Evolutionary conservation across 345 rosid genomes (phyloP), one percentile per base, ranked within the genome.

Genomic region (Acer saccharum): DNA sequence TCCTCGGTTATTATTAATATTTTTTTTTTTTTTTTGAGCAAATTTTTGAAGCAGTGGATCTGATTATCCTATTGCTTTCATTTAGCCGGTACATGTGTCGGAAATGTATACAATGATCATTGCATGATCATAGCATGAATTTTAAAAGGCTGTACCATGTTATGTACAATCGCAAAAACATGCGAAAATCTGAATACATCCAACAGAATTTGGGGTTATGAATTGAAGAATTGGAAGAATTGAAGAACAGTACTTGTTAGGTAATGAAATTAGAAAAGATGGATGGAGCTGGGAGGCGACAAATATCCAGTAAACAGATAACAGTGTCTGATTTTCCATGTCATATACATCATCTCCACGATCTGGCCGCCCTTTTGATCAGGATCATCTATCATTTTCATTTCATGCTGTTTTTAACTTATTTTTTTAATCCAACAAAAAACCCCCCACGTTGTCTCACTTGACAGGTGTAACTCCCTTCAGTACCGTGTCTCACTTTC

Each of bases 381-480:
- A 35, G 63, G 2, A 27, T 52, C 27, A 58, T 43, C 9, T 6
- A 41, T 68, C 48, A 50, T 52, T 77, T 68, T 73, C 73, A 64
- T 64, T 65, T 66, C 77, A 13, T 63, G 29, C 44, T 39, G 48
- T 29, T 80, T 66, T 63, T 7, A 3, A 35, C 50, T 63, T 44
- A 10, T 77, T 50, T 39, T 29, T 70, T 46, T 68, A 35, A 70
- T 21, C 25, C 21, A 6, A 12, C 35, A 23, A 75, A 50, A 58
- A 57, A 0, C 10, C 61, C n/a, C 70, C 79, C 81, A 78, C 79
- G 79, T 78, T 75, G 77, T 78, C 48, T 60, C 62, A 64, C 50
- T 78, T 65, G 81, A 69, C 81, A 75, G 77, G 77, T 82, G 77
- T 78, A 32, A 70, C 75, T 77, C 77, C 75, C 72, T 44, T 18